A percentile compares a stretch with the other conserved stretches of the same genome.
Evolutionary conservation across 2,329 filamentous ascomycete genomes (phyloP).

Genomic region (Talaromyces sp.): DNA sequence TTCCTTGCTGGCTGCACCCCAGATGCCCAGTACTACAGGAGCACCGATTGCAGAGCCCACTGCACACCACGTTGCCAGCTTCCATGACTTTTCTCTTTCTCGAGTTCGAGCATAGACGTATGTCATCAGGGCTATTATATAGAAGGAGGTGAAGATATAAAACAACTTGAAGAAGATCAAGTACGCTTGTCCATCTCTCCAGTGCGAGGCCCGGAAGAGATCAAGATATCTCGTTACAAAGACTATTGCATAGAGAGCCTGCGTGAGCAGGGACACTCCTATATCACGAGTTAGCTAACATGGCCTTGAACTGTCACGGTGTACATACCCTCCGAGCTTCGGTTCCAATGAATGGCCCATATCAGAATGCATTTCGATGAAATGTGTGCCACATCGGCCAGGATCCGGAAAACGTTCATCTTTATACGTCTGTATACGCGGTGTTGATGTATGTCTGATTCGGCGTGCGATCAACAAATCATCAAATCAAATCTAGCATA

Average conservation of each 20-base stretch:
- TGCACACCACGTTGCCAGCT: conserved; percentile 69
- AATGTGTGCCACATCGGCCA: conserved; percentile 80
- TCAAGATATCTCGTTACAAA: conserved; percentile 86
- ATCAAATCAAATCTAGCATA: neutral
- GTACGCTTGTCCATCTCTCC: conserved; percentile 45
- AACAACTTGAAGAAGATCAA: conserved; percentile 84
- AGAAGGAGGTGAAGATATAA: conserved; percentile 78
- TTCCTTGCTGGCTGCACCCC: conserved; percentile 58
- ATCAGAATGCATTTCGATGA: conserved; percentile 87
- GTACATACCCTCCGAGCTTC: conserved; percentile 69
- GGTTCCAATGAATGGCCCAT: conserved; percentile 82
- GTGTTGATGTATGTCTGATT: neutral
- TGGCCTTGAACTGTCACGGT: neutral
- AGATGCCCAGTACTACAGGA: conserved; percentile 58
- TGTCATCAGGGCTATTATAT: conserved; percentile 85
- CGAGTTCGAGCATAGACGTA: conserved; percentile 80
- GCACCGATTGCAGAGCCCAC: conserved; percentile 62
- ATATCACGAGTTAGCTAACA: conserved; percentile 12
- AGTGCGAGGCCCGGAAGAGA: conserved; percentile 54
- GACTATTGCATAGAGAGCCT: conserved; percentile 79
- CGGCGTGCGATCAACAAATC: neutral
- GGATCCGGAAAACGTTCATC: conserved; percentile 59
- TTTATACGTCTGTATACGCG: conserved; percentile 7
- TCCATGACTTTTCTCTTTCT: conserved; percentile 91
- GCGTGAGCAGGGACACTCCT: conserved; percentile 86